Percentiles rank a stretch among this genome's conserved stretches.
Evolutionary conservation across 2,329 filamentous ascomycete species (phyloP).

Genomic region (Microcyclosporella mali): DNA sequence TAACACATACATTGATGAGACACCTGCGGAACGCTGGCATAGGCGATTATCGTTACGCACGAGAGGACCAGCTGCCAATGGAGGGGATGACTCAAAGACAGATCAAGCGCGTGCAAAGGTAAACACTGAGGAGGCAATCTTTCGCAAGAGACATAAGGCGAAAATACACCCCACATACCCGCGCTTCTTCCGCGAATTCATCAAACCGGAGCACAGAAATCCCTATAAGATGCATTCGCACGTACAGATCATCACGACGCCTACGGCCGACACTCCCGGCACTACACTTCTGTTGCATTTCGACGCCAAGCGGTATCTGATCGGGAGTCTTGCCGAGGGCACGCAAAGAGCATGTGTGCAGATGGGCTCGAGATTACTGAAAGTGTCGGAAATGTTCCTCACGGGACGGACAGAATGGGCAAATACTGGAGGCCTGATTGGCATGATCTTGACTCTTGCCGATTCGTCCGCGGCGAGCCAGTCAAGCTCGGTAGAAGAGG

Average conservation of each 20-base stretch:
- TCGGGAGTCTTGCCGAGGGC: slow-evolving; percentile 78
- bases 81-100: neutral
- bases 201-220: slow-evolving; percentile 2
- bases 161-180: neutral
- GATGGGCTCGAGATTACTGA: slow-evolving; percentile 58
- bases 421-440: slow-evolving; percentile 73
- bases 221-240: slow-evolving; percentile 58
- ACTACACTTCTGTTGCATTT: slow-evolving; percentile 72
- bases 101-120: neutral
- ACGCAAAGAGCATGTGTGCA: slow-evolving; percentile 71
- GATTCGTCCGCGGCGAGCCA: slow-evolving; percentile 51
- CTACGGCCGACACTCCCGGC: slow-evolving; percentile 81
- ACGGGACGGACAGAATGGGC: slow-evolving; percentile 71
- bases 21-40: slow-evolving; percentile 2
- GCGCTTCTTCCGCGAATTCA: slow-evolving; percentile 1
- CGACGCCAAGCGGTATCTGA: slow-evolving; percentile 74
- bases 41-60: neutral
- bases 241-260: slow-evolving; percentile 70
- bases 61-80: neutral
- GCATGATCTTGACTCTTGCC: slow-evolving; percentile 77
- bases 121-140: neutral
- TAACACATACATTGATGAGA: neutral
- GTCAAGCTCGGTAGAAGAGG: slow-evolving; percentile 38
- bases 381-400: slow-evolving; percentile 72
- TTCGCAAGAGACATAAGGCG: neutral